Percentiles rank a stretch among this genome's conserved stretches.
Conservation (phyloP, 192 early-diverging fungal species). For the Chytriomyces sp. region DNA sequence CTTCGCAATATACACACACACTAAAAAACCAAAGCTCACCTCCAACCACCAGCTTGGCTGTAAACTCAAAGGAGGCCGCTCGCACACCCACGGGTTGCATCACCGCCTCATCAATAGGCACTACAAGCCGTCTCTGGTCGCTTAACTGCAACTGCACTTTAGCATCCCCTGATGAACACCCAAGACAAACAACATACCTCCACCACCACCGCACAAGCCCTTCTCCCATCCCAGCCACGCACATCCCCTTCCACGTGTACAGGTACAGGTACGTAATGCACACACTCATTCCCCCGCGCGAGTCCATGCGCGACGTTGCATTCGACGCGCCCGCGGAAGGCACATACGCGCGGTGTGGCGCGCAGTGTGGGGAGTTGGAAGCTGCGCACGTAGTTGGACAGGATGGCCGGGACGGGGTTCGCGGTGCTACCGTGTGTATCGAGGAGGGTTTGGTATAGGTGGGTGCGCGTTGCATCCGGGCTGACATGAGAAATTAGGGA, state of each 20-base stretch:
- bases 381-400: neutral
- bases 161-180: neutral
- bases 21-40: no score
- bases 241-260: constrained; percentile 10
- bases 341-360: neutral
- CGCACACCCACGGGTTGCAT: neutral
- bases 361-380: neutral
- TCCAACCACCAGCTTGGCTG: neutral
- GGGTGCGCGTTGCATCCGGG: neutral
- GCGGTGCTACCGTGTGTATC: neutral
- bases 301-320: neutral
- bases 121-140: neutral
- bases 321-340: constrained; percentile 4
- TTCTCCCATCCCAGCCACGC: neutral
- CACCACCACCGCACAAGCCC: neutral
- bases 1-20: no score
- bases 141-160: neutral
- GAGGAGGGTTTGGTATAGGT: neutral
- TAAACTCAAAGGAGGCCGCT: neutral
- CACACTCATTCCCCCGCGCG: neutral
- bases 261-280: constrained; percentile 9
- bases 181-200: neutral
- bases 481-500: neutral
- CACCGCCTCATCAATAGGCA: neutral
- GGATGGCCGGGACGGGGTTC: neutral